Conservation (phyloP, 371 early-diverging fungal species). For the Apophysomyces ossiformis region DNA sequence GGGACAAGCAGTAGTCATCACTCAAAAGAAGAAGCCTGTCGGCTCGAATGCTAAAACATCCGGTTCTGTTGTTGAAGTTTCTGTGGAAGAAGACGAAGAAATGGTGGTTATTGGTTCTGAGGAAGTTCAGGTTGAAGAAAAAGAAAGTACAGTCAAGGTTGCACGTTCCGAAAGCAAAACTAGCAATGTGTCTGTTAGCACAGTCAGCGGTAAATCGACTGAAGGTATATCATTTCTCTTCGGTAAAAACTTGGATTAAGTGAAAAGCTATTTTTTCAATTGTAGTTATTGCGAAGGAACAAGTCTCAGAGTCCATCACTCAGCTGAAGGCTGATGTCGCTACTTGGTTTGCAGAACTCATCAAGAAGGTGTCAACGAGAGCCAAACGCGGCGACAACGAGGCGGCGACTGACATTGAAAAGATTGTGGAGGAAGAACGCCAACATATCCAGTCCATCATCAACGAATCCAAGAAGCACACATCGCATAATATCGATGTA, state of each 20-base stretch:
- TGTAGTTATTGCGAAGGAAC: slow-evolving; percentile 1
- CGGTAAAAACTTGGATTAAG: background rate
- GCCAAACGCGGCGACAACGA: slow-evolving; percentile 6
- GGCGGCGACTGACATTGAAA: background rate
- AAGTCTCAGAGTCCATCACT: slow-evolving; percentile 2
- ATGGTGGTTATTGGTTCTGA: slow-evolving; percentile 7
- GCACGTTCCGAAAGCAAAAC: slow-evolving; percentile 5
- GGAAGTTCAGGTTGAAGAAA: background rate
- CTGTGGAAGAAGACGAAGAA: slow-evolving; percentile 7
- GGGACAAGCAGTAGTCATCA: slow-evolving; percentile 28
- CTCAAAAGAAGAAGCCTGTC: slow-evolving; percentile 19
- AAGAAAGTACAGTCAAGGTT: slow-evolving; percentile 5
- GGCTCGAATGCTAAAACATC: background rate
- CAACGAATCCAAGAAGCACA: slow-evolving; percentile 5
- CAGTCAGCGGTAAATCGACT: background rate
- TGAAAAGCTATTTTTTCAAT: background rate
- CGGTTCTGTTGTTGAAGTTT: slow-evolving; percentile 6
- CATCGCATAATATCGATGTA: slow-evolving; percentile 1
- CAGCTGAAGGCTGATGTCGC: background rate
- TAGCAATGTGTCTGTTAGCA: background rate
- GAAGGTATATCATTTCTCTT: background rate
- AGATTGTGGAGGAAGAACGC: slow-evolving; percentile 2
- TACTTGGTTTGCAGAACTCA: slow-evolving; percentile 5
- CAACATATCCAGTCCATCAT: slow-evolving; percentile 6
- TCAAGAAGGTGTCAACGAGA: background rate